Conservation (phyloP, 2,329 filamentous ascomycete species). For the Beauveria varroae region DNA sequence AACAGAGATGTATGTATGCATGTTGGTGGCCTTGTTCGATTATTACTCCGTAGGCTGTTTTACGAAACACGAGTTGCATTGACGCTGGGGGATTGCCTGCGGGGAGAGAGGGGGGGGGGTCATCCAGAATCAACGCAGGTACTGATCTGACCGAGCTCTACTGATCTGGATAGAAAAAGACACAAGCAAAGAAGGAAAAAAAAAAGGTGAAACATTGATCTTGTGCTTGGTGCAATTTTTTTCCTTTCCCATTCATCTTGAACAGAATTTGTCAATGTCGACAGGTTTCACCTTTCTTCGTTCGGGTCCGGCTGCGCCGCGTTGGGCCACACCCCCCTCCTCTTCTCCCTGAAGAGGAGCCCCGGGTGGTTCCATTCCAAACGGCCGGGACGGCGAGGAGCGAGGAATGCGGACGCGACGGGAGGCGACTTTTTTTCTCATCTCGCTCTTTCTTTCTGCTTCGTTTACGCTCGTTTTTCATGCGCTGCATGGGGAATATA, state of each 20-base stretch:
- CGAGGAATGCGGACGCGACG: background rate
- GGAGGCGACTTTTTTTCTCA: too few relatives aligned
- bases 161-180: background rate
- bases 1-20: background rate
- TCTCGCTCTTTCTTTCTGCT: background rate
- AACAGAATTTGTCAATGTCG: background rate
- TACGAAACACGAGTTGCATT: background rate
- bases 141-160: background rate
- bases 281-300: background rate
- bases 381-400: background rate
- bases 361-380: background rate
- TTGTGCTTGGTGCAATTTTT: background rate
- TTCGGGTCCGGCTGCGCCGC: background rate
- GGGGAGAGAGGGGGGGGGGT: background rate
- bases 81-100: background rate
- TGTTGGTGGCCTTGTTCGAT: background rate
- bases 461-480: background rate
- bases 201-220: constrained; percentile 1
- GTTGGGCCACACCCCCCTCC: background rate
- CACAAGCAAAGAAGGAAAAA: background rate
- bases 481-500: background rate
- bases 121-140: background rate
- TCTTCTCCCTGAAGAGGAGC: background rate
- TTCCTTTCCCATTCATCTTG: background rate
- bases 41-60: background rate